Conservation (phyloP, 306 rosid species). For the Myrica gale region DNA sequence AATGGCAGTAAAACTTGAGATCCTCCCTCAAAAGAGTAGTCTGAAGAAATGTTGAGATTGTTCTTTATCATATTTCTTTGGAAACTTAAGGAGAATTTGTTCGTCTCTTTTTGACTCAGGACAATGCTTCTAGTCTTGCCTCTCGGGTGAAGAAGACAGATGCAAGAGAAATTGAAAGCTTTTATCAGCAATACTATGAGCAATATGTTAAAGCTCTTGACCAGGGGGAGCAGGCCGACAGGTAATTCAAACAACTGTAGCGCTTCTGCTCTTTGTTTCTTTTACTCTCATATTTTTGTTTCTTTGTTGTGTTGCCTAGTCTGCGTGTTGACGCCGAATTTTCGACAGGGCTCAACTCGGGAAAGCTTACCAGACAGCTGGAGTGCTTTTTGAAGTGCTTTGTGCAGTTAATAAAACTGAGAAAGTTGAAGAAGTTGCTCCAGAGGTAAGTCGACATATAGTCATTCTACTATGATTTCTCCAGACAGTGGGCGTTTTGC, state of each 20-base stretch:
- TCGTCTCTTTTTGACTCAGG: constrained; percentile 43
- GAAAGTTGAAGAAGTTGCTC: constrained; percentile 98
- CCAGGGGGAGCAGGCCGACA: constrained; percentile 88
- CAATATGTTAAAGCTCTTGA: constrained; percentile 85
- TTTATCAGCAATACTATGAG: constrained; percentile 90
- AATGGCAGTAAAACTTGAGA: not conserved
- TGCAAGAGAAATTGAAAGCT: constrained; percentile 89
- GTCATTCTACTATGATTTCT: constrained; percentile 21
- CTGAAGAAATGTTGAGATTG: not conserved
- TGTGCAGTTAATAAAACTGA: constrained; percentile 95
- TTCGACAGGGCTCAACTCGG: constrained; percentile 85
- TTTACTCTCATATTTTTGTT: not conserved
- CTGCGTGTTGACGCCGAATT: constrained; percentile 13
- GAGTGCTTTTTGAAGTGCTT: constrained; percentile 95
- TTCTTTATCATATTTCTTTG: not conserved
- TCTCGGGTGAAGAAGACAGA: constrained; percentile 80
- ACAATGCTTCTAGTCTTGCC: constrained; percentile 71
- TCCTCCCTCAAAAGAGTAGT: constrained; percentile 7
- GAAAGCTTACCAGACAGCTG: constrained; percentile 90
- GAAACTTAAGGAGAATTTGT: not conserved
- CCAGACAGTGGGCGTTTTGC: constrained; percentile 14
- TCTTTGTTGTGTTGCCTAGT: not conserved
- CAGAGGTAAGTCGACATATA: constrained; percentile 63
- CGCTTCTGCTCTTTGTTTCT: not conserved
- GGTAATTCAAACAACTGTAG: constrained; percentile 40